These are phyloP conservation scores for Mortierella sp. DNA, from an alignment of 371 early-diverging fungal genomes.

Conservation along the genomic window DNA sequence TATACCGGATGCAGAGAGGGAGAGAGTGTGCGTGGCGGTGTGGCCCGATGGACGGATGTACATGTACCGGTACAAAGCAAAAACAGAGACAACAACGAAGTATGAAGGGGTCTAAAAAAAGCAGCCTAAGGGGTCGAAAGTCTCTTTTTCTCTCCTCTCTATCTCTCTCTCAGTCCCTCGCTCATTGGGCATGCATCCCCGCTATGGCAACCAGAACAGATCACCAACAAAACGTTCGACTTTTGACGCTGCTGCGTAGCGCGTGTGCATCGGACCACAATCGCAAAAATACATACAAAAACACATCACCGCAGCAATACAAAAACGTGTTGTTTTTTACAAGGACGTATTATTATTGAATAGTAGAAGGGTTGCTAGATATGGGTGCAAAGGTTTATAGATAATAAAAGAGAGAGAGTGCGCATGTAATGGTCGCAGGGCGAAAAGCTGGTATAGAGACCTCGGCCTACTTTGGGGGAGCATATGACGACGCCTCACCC, in stretches of 20 bases:
- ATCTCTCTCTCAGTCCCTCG: too few species aligned
- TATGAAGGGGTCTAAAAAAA: too few species aligned
- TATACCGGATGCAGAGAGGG: too few species aligned
- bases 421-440: not conserved
- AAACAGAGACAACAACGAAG: too few species aligned
- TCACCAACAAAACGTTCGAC: not conserved
- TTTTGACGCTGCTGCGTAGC: too few species aligned
- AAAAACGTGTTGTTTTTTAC: not conserved
- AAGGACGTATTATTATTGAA: not conserved
- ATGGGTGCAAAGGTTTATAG: not conserved
- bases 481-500: conserved; percentile 39
- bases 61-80: too few species aligned
- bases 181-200: not conserved
- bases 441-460: not conserved
- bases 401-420: not conserved
- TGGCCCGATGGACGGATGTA: too few species aligned
- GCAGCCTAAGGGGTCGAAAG: too few species aligned
- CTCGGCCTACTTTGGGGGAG: conserved; percentile 30
- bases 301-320: not conserved
- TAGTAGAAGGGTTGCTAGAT: not conserved
- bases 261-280: too few species aligned
- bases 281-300: too few species aligned
- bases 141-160: too few species aligned
- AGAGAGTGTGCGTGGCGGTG: too few species aligned
- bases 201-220: not conserved